phyloP scores from a whole-genome alignment of 352 stramenopile species.

The Globisporangium canariense region DNA sequence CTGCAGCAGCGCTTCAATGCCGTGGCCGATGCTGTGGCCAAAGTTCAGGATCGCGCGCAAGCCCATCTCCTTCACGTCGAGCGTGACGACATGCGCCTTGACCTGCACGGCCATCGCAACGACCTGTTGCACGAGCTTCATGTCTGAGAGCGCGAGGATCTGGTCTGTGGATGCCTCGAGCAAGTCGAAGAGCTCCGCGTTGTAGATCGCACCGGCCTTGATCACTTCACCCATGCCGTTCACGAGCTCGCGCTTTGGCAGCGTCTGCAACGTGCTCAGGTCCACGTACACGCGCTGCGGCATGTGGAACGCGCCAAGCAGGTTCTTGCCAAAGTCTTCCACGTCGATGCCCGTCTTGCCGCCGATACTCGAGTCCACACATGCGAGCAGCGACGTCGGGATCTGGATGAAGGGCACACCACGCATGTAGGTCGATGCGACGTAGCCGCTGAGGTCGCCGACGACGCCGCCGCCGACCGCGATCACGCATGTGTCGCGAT shows the following conservation, averaged over 20 bases:
- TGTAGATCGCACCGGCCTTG: constrained; percentile 97
- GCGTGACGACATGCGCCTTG: constrained; percentile 95
- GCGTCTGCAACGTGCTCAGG: constrained; percentile 89
- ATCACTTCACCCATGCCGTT: constrained; percentile 96
- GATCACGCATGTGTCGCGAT: constrained; percentile 80
- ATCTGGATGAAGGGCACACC: constrained; percentile 89
- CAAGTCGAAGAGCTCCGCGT: constrained; percentile 93
- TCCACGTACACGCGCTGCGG: constrained; percentile 97
- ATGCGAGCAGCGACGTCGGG: constrained; percentile 97
- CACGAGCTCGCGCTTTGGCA: constrained; percentile 95
- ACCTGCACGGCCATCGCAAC: constrained; percentile 80
- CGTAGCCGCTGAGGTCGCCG: constrained; percentile 97
- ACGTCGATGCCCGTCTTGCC: constrained; percentile 98
- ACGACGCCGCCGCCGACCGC: constrained; percentile 96
- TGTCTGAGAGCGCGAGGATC: constrained; percentile 59
- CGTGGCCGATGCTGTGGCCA: constrained; percentile 98
- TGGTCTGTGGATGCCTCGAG: constrained; percentile 90
- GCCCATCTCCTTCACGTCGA: constrained; percentile 95
- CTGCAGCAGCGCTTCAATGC: constrained; percentile 95
- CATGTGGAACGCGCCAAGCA: constrained; percentile 98
- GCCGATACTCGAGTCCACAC: constrained; percentile 97
- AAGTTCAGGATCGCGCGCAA: constrained; percentile 97
- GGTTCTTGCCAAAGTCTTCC: constrained; percentile 94
- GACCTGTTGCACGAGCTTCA: constrained; percentile 64
- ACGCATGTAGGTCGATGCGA: constrained; percentile 96